Conservation (phyloP, 805 yeast species). For the Starmera quercuum region DNA sequence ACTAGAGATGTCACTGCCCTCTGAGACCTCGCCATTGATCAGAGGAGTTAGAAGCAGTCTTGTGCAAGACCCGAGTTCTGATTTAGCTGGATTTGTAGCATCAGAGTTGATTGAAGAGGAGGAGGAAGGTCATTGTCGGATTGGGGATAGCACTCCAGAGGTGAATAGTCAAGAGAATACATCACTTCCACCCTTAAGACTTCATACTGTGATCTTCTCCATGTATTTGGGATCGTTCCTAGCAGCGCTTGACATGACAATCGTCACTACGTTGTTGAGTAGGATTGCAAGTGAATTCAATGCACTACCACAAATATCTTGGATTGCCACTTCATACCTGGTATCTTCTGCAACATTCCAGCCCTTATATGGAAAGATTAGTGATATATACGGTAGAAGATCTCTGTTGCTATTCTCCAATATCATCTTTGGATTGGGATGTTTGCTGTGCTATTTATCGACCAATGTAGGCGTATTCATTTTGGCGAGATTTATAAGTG, state of each 20-base stretch:
- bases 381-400: slow-evolving; percentile 70
- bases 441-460: slow-evolving; percentile 47
- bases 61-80: slow-evolving; percentile 23
- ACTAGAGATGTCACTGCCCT: too few relatives aligned
- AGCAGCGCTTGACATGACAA: slow-evolving; percentile 61
- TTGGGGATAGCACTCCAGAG: slow-evolving; percentile 3
- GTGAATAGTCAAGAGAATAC: slow-evolving; percentile 3
- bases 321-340: slow-evolving; percentile 69
- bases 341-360: slow-evolving; percentile 67
- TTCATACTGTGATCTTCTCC: slow-evolving; percentile 29
- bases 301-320: slow-evolving; percentile 53
- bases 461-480: slow-evolving; percentile 40
- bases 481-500: slow-evolving; percentile 59
- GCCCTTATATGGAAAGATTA: slow-evolving; percentile 63
- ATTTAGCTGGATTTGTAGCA: slow-evolving; percentile 26
- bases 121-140: slow-evolving; percentile 4
- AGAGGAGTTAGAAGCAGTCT: slow-evolving; percentile 12
- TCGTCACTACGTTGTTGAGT: slow-evolving; percentile 58
- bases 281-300: slow-evolving; percentile 64
- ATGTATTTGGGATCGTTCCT: slow-evolving; percentile 43
- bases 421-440: slow-evolving; percentile 48
- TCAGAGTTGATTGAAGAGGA: slow-evolving; percentile 24
- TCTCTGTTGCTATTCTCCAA: slow-evolving; percentile 44
- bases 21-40: slow-evolving; percentile 14
- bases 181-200: slow-evolving; percentile 5